Percentiles rank a stretch among this genome's conserved stretches.
Conservation (phyloP, 768 basidiomycete genomes). For the Termitomyces sp. region DNA sequence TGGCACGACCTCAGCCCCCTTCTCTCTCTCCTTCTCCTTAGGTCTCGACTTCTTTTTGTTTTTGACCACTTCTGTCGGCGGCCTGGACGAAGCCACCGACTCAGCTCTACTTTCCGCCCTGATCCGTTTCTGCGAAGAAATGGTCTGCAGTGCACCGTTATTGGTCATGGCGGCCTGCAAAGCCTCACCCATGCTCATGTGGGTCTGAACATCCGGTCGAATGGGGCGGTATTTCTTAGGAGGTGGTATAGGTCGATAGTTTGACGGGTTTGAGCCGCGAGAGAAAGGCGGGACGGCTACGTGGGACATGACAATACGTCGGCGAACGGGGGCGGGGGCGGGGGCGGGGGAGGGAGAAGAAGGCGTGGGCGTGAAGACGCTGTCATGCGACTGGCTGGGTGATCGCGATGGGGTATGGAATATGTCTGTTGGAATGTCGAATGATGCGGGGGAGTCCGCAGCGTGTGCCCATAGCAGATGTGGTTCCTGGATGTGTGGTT, state of each 20-base stretch:
- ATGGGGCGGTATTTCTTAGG: not conserved
- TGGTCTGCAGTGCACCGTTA: conserved; percentile 8
- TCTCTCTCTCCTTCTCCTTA: not conserved
- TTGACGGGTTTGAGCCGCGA: conserved; percentile 3
- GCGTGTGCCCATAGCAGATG: conserved; percentile 2
- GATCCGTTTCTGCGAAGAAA: not conserved
- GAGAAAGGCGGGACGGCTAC: conserved; percentile 26
- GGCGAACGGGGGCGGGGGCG: not conserved
- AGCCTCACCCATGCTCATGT: conserved; percentile 17
- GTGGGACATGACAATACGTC: conserved; percentile 20
- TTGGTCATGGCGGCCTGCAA: conserved; percentile 15
- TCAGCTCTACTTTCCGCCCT: not conserved
- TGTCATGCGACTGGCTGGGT: conserved; percentile 8
- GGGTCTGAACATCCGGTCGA: not conserved
- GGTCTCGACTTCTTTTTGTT: not conserved
- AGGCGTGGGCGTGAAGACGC: conserved; percentile 4
- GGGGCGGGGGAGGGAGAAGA: not conserved
- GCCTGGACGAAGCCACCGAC: not conserved
- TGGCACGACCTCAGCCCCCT: not conserved
- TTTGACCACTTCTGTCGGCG: not conserved
- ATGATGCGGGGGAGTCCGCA: conserved; percentile 13
- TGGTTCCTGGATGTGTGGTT: not conserved
- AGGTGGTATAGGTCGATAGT: conserved; percentile 17
- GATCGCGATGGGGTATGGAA: conserved; percentile 9
- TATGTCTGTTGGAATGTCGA: not conserved